These are phyloP conservation scores for Chlamydomonas reinhardtii DNA, from an alignment of 163 green algal genomes.

Conservation along the genomic window DNA sequence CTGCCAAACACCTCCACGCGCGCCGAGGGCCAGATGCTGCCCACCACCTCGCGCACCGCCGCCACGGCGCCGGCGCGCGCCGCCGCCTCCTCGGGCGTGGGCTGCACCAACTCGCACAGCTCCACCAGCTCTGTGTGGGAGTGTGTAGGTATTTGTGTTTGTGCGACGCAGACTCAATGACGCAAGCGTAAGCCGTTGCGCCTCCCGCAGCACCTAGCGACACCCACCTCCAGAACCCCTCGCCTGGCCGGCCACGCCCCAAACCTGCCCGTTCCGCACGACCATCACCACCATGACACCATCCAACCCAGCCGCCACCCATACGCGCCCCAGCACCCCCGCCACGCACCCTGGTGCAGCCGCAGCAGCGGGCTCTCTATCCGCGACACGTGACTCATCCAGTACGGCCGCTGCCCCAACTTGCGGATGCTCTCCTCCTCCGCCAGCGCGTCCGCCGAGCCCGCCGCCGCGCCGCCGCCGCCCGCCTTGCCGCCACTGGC, in stretches of 20 bases:
- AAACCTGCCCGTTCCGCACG: too few species aligned
- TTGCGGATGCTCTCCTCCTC: slow-evolving; percentile 23
- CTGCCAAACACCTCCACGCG: slow-evolving; percentile 84
- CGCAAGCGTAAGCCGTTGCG: too few species aligned
- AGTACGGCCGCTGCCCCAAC: slow-evolving; percentile 53
- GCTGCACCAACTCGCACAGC: slow-evolving; percentile 76
- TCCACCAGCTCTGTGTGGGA: slow-evolving; percentile 77
- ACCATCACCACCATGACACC: neutral
- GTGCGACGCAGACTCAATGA: too few species aligned
- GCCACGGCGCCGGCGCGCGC: slow-evolving; percentile 74
- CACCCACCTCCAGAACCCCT: too few species aligned
- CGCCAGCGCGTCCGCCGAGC: slow-evolving; percentile 32
- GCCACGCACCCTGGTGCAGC: slow-evolving; percentile 53
- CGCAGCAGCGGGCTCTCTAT: slow-evolving; percentile 60
- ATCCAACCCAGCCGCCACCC: neutral
- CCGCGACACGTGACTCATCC: slow-evolving; percentile 53
- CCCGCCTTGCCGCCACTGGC: neutral
- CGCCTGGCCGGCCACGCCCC: too few species aligned
- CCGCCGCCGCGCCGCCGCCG: neutral
- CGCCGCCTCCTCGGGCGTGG: slow-evolving; percentile 74
- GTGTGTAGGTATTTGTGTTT: neutral
- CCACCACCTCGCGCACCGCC: slow-evolving; percentile 73
- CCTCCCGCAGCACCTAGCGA: too few species aligned
- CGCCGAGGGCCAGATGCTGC: slow-evolving; percentile 79
- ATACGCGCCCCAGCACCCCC: too few species aligned